Base-by-base conservation (phyloP, 2,329 filamentous ascomycete species). In the Trichoderma brevicompactum region DNA sequence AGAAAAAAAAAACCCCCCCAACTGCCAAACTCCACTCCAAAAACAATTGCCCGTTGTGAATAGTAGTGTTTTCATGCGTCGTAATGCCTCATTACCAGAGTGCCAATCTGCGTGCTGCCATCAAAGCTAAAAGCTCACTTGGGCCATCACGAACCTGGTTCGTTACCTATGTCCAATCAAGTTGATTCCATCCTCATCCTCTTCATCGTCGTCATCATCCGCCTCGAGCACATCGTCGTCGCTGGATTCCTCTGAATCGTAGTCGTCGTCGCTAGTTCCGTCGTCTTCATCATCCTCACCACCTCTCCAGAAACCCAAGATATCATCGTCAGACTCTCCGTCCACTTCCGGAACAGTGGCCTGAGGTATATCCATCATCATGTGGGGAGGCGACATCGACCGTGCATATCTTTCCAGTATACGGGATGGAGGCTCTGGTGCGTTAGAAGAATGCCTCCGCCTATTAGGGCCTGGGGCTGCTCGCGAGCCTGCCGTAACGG, bases 271-370 rank as follows among this genome's bases (percentile, higher is more conserved):
- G 15, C 65, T 64, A n/a, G 65, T 68, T 13, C 78, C 79, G 7
- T 75, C 74, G 2, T 82, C 81, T 4, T 83, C 82, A 19, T 82
- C 82, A 2, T 78, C 77, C 2, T 80, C 79, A 6, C 79, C 79
- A 12, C 79, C 79, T 52, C 73, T 81, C 84, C 86, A 89, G 56
- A 89, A 82, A 36, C 83, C 82, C 36, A 89, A 71, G 65, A 89
- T 83, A 64, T 87, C 86, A 8, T 82, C 81, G 17, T 84, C 82
- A 0, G 83, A 83, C 15, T 85, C 83, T 8, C 78, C 78, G 10
- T 80, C 75, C 7, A 72, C 72, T n/a, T 73, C 65, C 0, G 72
- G 65, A 34, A 73, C 69, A 15, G 72, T 65, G 50, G 72, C 66
- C 15, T 73, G 70, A 2, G 70, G 68, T 10, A 75, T 74, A 10